phyloP scores from a whole-genome alignment of 768 basidiomycete genomes.

The Tylopilus vinaceipallidus region DNA sequence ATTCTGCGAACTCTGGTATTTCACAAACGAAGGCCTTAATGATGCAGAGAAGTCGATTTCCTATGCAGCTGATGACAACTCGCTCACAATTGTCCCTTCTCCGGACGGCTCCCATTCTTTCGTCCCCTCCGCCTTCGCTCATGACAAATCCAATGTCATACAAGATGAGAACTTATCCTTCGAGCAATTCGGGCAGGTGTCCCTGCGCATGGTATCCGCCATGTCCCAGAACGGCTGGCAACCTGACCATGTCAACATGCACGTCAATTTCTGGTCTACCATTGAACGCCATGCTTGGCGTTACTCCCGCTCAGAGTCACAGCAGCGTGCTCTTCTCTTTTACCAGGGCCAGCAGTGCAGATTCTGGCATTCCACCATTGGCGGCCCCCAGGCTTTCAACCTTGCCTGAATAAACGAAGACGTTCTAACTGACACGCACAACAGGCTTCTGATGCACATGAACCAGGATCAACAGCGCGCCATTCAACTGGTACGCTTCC shows the following conservation, averaged over 20 bases:
- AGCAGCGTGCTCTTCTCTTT: background rate
- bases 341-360: constrained; percentile 24
- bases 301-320: background rate
- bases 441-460: constrained; percentile 34
- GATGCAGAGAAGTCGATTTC: background rate
- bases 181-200: background rate
- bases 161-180: background rate
- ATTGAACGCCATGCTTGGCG: background rate
- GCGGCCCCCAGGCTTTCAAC: background rate
- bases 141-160: background rate
- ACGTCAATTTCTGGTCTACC: background rate
- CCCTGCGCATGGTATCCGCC: background rate
- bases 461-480: constrained; percentile 32
- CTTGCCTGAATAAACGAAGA: background rate
- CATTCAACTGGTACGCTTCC: too few relatives aligned
- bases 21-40: background rate
- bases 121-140: background rate
- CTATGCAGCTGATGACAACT: background rate
- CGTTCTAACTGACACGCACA: constrained; percentile 9
- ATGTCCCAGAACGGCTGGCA: background rate
- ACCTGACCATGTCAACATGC: background rate
- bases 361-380: constrained; percentile 4
- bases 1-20: constrained; percentile 1
- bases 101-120: background rate
- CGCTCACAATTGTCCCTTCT: background rate